Evolutionary conservation across 208 protist genomes (phyloP).

Genomic region (Acanthamoeba culbertsoni): DNA sequence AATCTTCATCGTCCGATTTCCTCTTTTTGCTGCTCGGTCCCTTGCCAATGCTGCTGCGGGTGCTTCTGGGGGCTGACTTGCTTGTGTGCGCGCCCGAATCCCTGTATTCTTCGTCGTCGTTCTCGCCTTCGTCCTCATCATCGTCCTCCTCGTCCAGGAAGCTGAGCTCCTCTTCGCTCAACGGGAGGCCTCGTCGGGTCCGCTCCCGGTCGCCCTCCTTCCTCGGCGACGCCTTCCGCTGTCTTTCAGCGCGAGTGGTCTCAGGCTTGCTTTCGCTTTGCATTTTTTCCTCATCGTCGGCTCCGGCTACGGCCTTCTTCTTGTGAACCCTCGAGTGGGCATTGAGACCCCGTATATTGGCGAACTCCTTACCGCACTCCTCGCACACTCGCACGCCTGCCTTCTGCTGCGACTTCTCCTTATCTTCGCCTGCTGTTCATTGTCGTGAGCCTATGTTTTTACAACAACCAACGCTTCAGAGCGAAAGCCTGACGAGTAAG

Average conservation of each 20-base stretch:
- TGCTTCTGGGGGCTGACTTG: not conserved
- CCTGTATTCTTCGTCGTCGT: not conserved
- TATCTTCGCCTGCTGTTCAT: not conserved
- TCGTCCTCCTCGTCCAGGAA: constrained; percentile 35
- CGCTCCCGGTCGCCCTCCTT: not conserved
- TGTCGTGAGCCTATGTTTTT: too few species aligned
- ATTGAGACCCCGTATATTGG: not conserved
- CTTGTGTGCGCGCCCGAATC: not conserved
- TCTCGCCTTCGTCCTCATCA: not conserved
- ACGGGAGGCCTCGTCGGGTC: not conserved
- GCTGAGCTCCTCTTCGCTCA: constrained; percentile 23
- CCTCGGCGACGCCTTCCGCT: not conserved
- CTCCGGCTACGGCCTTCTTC: not conserved
- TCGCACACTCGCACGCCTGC: not conserved
- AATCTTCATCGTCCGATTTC: not conserved
- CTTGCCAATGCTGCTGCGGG: not conserved
- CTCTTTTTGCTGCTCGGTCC: not conserved
- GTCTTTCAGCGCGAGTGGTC: too few species aligned
- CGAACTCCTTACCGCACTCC: not conserved
- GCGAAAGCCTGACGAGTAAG: too few species aligned
- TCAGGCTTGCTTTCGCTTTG: not conserved
- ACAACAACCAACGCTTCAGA: too few species aligned
- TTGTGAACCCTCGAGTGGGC: not conserved
- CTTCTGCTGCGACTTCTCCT: not conserved
- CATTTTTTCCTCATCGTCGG: not conserved